Conservation (phyloP, 164 flowering plant genomes). For the Warburgia ugandensis region DNA sequence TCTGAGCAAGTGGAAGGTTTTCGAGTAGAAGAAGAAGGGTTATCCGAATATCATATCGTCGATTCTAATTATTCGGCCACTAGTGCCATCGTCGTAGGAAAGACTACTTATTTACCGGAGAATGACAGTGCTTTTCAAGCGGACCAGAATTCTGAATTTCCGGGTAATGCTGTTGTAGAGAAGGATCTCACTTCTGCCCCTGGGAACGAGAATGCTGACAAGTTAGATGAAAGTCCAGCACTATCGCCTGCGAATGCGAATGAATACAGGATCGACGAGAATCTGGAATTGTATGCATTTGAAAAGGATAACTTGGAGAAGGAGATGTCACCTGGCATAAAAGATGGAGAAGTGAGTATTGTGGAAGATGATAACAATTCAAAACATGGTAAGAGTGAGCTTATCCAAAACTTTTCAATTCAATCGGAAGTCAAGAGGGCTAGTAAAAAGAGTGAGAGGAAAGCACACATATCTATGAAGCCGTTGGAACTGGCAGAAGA, state of each 20-base stretch:
- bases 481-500: slow-evolving; percentile 89
- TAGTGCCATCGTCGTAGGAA: too few relatives aligned
- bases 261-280: slow-evolving; percentile 7
- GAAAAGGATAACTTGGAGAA: slow-evolving; percentile 13
- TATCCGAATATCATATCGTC: too few relatives aligned
- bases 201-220: slow-evolving; percentile 9
- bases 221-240: slow-evolving; percentile 6
- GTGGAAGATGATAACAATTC: slow-evolving; percentile 25
- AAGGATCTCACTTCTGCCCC: slow-evolving; percentile 6
- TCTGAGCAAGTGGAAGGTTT: slow-evolving; percentile 4
- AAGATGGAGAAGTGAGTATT: slow-evolving; percentile 21
- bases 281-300: neutral
- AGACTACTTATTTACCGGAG: too few relatives aligned
- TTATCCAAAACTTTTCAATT: slow-evolving; percentile 41
- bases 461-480: slow-evolving; percentile 30
- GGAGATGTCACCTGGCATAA: neutral
- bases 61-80: too few relatives aligned
- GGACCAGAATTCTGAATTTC: slow-evolving; percentile 5
- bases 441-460: slow-evolving; percentile 34
- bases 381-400: slow-evolving; percentile 36
- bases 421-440: slow-evolving; percentile 40
- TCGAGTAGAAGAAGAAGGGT: slow-evolving; percentile 10
- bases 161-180: slow-evolving; percentile 1
- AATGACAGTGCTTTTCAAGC: slow-evolving; percentile 1
- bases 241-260: slow-evolving; percentile 9